Percentiles rank a stretch among this genome's conserved stretches.
Evolutionary conservation across 345 rosid genomes (phyloP).

Genomic region (Arabidopsis suecica): DNA sequence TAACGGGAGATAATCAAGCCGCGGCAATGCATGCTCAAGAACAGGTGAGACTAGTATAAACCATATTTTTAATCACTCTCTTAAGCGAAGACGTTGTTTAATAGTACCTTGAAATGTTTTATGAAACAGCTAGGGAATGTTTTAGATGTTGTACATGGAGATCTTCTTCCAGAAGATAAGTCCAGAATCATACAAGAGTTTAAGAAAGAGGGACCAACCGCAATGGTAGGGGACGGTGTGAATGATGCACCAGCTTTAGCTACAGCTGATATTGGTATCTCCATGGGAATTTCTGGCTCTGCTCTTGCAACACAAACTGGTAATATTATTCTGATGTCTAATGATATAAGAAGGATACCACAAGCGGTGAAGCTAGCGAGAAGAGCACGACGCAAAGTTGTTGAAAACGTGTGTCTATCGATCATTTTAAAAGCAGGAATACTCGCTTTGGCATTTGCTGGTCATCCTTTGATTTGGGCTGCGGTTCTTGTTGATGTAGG

Average conservation of each 20-base stretch:
- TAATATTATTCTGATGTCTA: slow-evolving; percentile 83
- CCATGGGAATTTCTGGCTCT: slow-evolving; percentile 95
- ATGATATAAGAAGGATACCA: slow-evolving; percentile 79
- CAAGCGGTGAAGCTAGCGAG: slow-evolving; percentile 66
- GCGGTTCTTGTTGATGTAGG: slow-evolving; percentile 91
- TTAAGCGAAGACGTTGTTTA: neutral
- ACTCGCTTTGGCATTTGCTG: slow-evolving; percentile 69
- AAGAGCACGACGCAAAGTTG: slow-evolving; percentile 64
- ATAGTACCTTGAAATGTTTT: neutral
- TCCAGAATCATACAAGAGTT: slow-evolving; percentile 56
- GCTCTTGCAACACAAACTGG: slow-evolving; percentile 92
- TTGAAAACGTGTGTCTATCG: slow-evolving; percentile 66
- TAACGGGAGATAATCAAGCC: slow-evolving; percentile 79
- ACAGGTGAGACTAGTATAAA: slow-evolving; percentile 52
- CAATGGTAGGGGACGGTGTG: slow-evolving; percentile 90
- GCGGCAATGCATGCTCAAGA: slow-evolving; percentile 75
- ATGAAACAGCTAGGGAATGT: slow-evolving; percentile 60
- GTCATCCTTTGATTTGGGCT: slow-evolving; percentile 91
- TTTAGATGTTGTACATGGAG: slow-evolving; percentile 67
- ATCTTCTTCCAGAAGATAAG: slow-evolving; percentile 88
- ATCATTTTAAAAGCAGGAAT: slow-evolving; percentile 68
- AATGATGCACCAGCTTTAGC: slow-evolving; percentile 98
- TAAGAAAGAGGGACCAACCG: slow-evolving; percentile 69
- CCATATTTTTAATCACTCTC: neutral
- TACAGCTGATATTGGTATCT: slow-evolving; percentile 86